phyloP scores from a whole-genome alignment of 495 filamentous ascomycete genomes.

The Acidomyces sp. region DNA sequence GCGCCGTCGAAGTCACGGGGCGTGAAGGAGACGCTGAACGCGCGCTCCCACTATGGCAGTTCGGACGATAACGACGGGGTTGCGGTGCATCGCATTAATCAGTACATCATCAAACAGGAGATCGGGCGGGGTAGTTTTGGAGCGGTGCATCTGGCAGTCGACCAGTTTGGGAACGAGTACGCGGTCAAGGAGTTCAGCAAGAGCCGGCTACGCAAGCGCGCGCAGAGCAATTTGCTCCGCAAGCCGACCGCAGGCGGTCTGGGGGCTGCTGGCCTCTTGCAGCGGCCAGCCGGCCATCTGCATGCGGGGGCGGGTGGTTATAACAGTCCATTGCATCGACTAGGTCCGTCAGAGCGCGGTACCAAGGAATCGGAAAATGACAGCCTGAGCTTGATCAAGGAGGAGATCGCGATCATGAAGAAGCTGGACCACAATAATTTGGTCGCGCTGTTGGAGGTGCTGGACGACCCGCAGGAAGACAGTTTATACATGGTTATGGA shows the following conservation, averaged over 20 bases:
- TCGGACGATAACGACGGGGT: constrained; percentile 65
- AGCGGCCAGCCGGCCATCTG: constrained; percentile 38
- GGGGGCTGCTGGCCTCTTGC: too few species aligned
- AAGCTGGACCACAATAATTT: constrained; percentile 90
- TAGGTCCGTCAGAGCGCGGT: constrained; percentile 36
- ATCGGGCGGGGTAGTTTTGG: constrained; percentile 94
- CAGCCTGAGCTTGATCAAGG: constrained; percentile 74
- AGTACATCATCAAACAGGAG: constrained; percentile 88
- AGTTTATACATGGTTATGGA: constrained; percentile 97
- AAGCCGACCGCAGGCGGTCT: constrained; percentile 46
- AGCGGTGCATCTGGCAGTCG: constrained; percentile 78
- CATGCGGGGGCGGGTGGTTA: constrained; percentile 45
- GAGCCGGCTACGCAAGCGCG: constrained; percentile 75
- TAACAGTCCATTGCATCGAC: constrained; percentile 50
- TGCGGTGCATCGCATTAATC: constrained; percentile 74
- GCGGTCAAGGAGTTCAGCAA: constrained; percentile 98
- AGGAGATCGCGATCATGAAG: constrained; percentile 99
- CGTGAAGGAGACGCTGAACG: constrained; percentile 72
- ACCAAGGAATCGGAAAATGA: constrained; percentile 50
- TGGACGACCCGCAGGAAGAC: constrained; percentile 91
- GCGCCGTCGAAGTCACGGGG: constrained; percentile 25
- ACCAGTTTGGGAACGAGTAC: constrained; percentile 92
- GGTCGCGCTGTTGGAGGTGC: constrained; percentile 81
- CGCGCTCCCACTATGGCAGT: constrained; percentile 71
- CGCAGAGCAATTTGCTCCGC: constrained; percentile 81